phyloP scores from a whole-genome alignment of 2,329 filamentous ascomycete genomes.

The Neocucurbitaria cava region DNA sequence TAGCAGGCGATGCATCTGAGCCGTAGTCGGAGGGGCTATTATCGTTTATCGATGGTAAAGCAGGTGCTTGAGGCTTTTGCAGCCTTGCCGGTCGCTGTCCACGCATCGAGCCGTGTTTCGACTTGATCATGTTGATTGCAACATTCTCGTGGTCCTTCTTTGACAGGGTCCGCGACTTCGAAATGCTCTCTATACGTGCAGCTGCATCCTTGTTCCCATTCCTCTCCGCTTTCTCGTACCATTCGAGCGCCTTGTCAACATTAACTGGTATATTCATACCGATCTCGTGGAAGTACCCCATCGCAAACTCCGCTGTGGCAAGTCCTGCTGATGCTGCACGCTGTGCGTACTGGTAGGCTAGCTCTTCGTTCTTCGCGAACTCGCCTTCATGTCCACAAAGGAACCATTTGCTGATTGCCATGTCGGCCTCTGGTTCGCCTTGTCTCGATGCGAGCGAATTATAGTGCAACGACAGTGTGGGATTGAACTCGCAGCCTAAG shows the following conservation, averaged over 20 bases:
- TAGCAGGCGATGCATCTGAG: slow-evolving; percentile 30
- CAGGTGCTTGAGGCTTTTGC: slow-evolving; percentile 43
- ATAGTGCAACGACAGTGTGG: slow-evolving; percentile 91
- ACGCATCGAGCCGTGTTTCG: slow-evolving; percentile 60
- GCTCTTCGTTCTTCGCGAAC: slow-evolving; percentile 93
- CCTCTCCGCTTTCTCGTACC: slow-evolving; percentile 89
- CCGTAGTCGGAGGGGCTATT: slow-evolving; percentile 46
- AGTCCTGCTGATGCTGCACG: slow-evolving; percentile 83
- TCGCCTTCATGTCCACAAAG: slow-evolving; percentile 91
- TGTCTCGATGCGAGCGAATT: slow-evolving; percentile 92
- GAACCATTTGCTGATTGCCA: slow-evolving; percentile 98
- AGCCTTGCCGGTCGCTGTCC: slow-evolving; percentile 56
- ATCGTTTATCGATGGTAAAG: slow-evolving; percentile 51
- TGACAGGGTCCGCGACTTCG: slow-evolving; percentile 81
- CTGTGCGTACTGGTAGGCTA: slow-evolving; percentile 90
- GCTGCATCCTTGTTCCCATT: slow-evolving; percentile 92
- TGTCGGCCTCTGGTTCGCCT: slow-evolving; percentile 90
- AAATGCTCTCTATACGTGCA: slow-evolving; percentile 81
- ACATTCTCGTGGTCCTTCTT: slow-evolving; percentile 93
- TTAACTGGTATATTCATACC: slow-evolving; percentile 90
- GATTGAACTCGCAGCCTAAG: slow-evolving; percentile 92
- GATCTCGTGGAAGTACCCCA: slow-evolving; percentile 98
- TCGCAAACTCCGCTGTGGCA: slow-evolving; percentile 90
- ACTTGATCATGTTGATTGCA: slow-evolving; percentile 82
- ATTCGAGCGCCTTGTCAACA: slow-evolving; percentile 79